Evolutionary conservation across 441 rosid species (phyloP).

Genomic region (Mallotus japonicus): DNA sequence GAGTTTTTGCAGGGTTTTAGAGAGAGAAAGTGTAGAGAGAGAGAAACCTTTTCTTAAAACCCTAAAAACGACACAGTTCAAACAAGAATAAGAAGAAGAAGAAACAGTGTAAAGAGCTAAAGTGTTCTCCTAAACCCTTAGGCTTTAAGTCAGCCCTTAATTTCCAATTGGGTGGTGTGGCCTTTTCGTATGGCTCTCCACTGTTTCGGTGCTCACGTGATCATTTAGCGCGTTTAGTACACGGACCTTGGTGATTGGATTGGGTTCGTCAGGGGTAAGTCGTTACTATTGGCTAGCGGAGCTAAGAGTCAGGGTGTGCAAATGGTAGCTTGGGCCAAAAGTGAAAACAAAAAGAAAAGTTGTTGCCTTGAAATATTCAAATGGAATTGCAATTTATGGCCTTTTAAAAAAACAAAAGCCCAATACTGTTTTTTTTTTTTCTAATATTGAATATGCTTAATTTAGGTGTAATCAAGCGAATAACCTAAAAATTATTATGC

Average conservation of each 20-base stretch:
- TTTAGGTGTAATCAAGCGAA: too few relatives aligned
- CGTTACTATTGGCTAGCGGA: neutral
- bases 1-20: constrained; percentile 23
- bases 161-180: neutral
- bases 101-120: neutral
- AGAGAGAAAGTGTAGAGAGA: constrained; percentile 22
- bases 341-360: too few relatives aligned
- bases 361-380: too few relatives aligned
- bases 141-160: neutral
- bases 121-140: neutral
- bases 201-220: neutral
- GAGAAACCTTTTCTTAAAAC: constrained; percentile 27
- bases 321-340: too few relatives aligned
- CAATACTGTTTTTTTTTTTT: too few relatives aligned
- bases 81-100: neutral
- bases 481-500: too few relatives aligned
- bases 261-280: too few relatives aligned
- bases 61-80: constrained; percentile 19
- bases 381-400: too few relatives aligned
- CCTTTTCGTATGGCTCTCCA: neutral
- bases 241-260: neutral
- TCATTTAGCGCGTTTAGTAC: neutral
- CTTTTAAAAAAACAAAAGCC: too few relatives aligned
- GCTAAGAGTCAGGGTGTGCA: neutral
- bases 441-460: too few relatives aligned